Percentiles rank a stretch among this genome's conserved stretches.
These are phyloP conservation scores for Neonectria ditissima DNA, from an alignment of 2,329 filamentous ascomycete species.

Conservation along the genomic window DNA sequence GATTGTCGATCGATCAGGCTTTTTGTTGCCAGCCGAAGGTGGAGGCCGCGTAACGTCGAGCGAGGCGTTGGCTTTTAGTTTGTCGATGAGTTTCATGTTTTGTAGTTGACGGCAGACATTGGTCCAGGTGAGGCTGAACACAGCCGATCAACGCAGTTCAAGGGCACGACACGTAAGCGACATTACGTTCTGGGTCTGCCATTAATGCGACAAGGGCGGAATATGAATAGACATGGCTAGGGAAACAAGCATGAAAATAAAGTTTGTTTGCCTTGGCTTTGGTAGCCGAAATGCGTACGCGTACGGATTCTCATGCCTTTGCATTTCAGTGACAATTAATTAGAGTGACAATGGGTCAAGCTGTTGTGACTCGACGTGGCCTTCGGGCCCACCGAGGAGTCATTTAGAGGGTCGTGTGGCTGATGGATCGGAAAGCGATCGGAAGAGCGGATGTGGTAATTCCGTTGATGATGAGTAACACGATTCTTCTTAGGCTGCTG, in stretches of 20 bases:
- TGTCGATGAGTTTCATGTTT: background rate
- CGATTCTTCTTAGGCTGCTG: too few relatives aligned
- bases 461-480: too few relatives aligned
- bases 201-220: background rate
- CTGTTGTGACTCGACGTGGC: too few relatives aligned
- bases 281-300: background rate
- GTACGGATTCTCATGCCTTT: too few relatives aligned
- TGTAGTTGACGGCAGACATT: background rate
- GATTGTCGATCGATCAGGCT: slow-evolving; percentile 5
- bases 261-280: background rate
- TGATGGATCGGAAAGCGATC: too few relatives aligned
- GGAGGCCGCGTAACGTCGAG: slow-evolving; percentile 12
- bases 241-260: slow-evolving; percentile 6
- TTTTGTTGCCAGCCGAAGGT: background rate
- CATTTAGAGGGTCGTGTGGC: too few relatives aligned
- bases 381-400: too few relatives aligned
- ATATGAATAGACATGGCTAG: background rate
- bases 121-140: background rate
- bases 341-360: too few relatives aligned
- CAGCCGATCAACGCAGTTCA: background rate
- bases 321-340: too few relatives aligned
- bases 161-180: background rate
- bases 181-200: background rate
- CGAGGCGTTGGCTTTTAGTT: background rate
- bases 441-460: too few relatives aligned